A percentile compares a stretch with the other conserved stretches of the same genome.
Evolutionary conservation across 2,329 filamentous ascomycete genomes (phyloP).

Genomic region (Zopfia rhizophila): DNA sequence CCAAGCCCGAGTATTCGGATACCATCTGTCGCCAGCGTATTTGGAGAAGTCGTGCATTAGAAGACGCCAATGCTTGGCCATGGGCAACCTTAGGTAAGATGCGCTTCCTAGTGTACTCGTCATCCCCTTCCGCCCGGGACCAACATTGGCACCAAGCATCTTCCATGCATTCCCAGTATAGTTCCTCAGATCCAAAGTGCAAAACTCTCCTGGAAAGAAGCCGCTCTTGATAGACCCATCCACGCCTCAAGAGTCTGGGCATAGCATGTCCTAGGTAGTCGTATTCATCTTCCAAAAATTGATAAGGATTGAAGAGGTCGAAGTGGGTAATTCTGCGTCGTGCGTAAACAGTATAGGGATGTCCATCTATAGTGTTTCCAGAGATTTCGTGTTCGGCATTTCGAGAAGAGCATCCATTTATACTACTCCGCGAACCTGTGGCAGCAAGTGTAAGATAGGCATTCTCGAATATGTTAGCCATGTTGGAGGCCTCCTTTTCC

Average conservation of each 20-base stretch:
- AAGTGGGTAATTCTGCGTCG: slow-evolving; percentile 6
- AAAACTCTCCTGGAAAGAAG: slow-evolving; percentile 27
- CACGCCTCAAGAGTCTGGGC: slow-evolving; percentile 13
- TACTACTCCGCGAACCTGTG: slow-evolving; percentile 8
- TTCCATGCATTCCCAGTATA: slow-evolving; percentile 35
- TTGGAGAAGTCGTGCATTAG: too few relatives aligned
- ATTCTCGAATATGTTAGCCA: slow-evolving; percentile 3
- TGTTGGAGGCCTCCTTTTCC: slow-evolving; percentile 2
- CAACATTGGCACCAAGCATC: slow-evolving; percentile 23
- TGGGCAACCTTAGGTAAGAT: too few relatives aligned
- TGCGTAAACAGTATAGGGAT: slow-evolving; percentile 7
- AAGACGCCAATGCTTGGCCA: too few relatives aligned
- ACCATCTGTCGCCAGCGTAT: too few relatives aligned
- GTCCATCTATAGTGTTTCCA: background rate
- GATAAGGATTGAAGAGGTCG: too few relatives aligned
- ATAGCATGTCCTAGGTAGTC: slow-evolving; percentile 8
- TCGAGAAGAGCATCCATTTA: slow-evolving; percentile 2
- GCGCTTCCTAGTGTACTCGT: too few relatives aligned
- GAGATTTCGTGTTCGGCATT: background rate
- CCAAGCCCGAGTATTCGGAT: too few relatives aligned
- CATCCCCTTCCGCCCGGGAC: too few relatives aligned
- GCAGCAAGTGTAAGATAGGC: slow-evolving; percentile 5
- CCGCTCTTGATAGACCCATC: slow-evolving; percentile 27
- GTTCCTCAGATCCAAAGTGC: slow-evolving; percentile 22
- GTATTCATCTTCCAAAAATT: too few relatives aligned